Evolutionary conservation across 306 rosid species (phyloP).

Genomic region (Lagenaria siceraria): DNA sequence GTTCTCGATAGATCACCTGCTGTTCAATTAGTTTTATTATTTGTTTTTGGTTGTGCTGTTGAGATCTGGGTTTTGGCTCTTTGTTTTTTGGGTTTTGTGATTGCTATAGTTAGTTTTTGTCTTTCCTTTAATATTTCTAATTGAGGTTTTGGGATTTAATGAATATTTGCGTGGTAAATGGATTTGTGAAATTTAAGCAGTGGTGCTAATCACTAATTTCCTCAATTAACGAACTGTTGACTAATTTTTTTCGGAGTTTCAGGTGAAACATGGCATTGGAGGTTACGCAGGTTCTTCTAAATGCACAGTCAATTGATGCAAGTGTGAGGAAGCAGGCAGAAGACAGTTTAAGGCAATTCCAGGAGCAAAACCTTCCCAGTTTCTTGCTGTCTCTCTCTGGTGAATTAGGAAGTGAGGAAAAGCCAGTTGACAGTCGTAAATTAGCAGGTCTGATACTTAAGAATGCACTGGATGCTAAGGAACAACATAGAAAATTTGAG

Average conservation of each 20-base stretch:
- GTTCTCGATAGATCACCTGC: neutral
- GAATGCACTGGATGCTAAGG: conserved; percentile 87
- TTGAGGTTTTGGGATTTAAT: neutral
- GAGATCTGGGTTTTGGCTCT: neutral
- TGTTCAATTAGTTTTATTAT: neutral
- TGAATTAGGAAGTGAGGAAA: conserved; percentile 70
- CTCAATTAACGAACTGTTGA: neutral
- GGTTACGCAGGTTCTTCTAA: conserved; percentile 69
- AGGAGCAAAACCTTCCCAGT: conserved; percentile 84
- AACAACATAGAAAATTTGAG: conserved; percentile 65
- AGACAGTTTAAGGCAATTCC: conserved; percentile 70
- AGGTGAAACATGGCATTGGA: conserved; percentile 50
- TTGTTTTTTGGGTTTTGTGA: neutral
- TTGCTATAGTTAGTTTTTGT: neutral
- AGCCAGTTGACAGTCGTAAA: conserved; percentile 82
- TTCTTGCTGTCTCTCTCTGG: conserved; percentile 69
- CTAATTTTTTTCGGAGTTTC: neutral
- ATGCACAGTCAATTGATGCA: conserved; percentile 81
- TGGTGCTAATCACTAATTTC: neutral
- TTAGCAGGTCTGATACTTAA: conserved; percentile 80
- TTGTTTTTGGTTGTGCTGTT: neutral
- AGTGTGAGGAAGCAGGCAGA: conserved; percentile 67
- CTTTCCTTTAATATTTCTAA: neutral
- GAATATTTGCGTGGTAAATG: neutral
- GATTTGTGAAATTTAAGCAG: neutral